phyloP scores from a whole-genome alignment of 805 yeast species.

The Hanseniaspora singularis region DNA sequence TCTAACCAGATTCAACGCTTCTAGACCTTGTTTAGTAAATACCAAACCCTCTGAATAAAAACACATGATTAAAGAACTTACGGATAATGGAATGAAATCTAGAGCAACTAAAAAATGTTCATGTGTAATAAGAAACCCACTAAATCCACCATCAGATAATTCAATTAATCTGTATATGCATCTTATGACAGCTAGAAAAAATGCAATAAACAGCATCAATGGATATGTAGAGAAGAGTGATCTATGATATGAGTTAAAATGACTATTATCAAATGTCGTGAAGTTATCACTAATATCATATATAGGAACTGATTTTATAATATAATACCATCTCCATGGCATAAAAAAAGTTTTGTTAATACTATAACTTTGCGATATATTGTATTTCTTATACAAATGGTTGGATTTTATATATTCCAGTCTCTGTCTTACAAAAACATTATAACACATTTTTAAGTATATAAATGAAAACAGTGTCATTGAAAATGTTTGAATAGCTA shows the following conservation, averaged over 20 bases:
- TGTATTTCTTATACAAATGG: background rate
- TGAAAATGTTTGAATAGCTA: conserved; percentile 60
- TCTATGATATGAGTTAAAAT: conserved; percentile 31
- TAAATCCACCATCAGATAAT: conserved; percentile 56
- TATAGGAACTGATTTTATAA: conserved; percentile 2
- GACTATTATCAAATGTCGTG: conserved; percentile 23
- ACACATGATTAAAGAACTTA: conserved; percentile 37
- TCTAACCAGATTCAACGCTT: background rate
- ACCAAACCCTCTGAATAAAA: conserved; percentile 54
- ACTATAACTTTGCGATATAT: background rate
- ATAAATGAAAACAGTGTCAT: conserved; percentile 43
- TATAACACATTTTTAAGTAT: background rate
- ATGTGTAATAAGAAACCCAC: conserved; percentile 48
- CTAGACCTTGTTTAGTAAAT: conserved; percentile 19
- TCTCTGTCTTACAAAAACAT: background rate
- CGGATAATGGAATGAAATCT: conserved; percentile 50
- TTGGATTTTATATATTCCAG: background rate
- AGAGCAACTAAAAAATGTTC: conserved; percentile 48
- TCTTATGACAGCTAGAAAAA: conserved; percentile 47
- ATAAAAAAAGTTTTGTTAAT: conserved; percentile 1
- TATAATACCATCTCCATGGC: conserved; percentile 13
- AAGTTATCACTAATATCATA: background rate
- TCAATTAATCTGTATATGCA: conserved; percentile 66
- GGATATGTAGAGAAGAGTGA: no score
- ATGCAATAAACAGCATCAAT: no score